Conservation (phyloP, 192 early-diverging fungal genomes). For the Spinellus fusiger region DNA sequence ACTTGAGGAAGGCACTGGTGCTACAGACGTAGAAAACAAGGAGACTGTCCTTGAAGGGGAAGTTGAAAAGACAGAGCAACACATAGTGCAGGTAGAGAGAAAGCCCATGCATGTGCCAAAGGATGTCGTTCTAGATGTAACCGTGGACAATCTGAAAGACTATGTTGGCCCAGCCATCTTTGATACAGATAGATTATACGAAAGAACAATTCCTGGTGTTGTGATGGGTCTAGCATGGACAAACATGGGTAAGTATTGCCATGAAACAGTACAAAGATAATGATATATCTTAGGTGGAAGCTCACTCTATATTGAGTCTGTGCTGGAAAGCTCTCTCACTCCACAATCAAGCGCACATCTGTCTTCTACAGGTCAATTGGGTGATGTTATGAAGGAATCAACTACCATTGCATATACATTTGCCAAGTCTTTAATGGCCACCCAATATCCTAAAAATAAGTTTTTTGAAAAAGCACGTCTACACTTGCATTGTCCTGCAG, state of each 20-base stretch:
- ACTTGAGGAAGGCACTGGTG: neutral
- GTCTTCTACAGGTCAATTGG: slow-evolving; percentile 90
- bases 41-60: neutral
- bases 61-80: neutral
- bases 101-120: slow-evolving; percentile 39
- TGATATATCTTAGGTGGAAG: slow-evolving; percentile 53
- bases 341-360: slow-evolving; percentile 50
- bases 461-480: slow-evolving; percentile 90
- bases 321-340: slow-evolving; percentile 67
- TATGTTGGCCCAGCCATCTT: slow-evolving; percentile 87
- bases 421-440: slow-evolving; percentile 77
- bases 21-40: neutral
- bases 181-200: slow-evolving; percentile 84
- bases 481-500: slow-evolving; percentile 96
- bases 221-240: slow-evolving; percentile 98
- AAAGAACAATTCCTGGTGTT: slow-evolving; percentile 80
- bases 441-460: slow-evolving; percentile 71
- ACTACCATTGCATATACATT: slow-evolving; percentile 94
- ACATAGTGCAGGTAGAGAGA: slow-evolving; percentile 15
- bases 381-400: slow-evolving; percentile 99
- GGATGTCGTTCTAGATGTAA: slow-evolving; percentile 56
- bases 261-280: neutral
- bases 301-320: slow-evolving; percentile 89
- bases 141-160: slow-evolving; percentile 71
- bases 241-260: slow-evolving; percentile 62